These are phyloP conservation scores for Pseudogymnoascus sp. DNA, from an alignment of 2,329 filamentous ascomycete species.

Conservation along the genomic window DNA sequence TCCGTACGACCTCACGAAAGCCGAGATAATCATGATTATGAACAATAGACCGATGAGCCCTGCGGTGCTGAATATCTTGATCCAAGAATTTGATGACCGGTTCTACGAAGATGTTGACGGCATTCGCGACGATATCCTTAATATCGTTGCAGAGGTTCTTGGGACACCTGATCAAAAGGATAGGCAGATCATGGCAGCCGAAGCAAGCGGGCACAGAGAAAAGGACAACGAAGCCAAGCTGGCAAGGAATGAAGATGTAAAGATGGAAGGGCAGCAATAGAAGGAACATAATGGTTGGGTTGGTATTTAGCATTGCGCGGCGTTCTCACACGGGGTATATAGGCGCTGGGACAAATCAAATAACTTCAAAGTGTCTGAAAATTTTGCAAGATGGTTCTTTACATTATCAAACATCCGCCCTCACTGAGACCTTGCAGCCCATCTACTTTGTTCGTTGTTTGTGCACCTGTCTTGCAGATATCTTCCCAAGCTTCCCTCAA, in stretches of 20 bases:
- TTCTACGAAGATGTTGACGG: slow-evolving; percentile 45
- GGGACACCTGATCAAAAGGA: slow-evolving; percentile 33
- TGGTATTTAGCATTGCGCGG: slow-evolving; percentile 4
- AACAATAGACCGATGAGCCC: slow-evolving; percentile 54
- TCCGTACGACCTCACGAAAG: slow-evolving; percentile 55
- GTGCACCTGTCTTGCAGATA: slow-evolving; percentile 48
- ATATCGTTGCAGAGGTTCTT: slow-evolving; percentile 48
- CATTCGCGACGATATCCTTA: slow-evolving; percentile 46
- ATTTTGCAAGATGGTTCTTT: slow-evolving; percentile 17
- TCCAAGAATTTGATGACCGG: slow-evolving; percentile 57
- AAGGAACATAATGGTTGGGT: background rate
- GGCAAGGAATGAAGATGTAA: slow-evolving; percentile 16
- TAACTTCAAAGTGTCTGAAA: background rate
- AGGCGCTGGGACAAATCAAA: background rate
- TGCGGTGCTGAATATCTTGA: slow-evolving; percentile 51
- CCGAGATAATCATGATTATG: slow-evolving; percentile 60
- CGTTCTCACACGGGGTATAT: background rate
- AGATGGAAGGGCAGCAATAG: slow-evolving; percentile 8
- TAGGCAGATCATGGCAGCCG: slow-evolving; percentile 24
- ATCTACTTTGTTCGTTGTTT: slow-evolving; percentile 35
- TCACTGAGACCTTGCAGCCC: slow-evolving; percentile 40
- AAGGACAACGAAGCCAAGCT: slow-evolving; percentile 12
- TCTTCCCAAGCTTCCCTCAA: slow-evolving; percentile 51
- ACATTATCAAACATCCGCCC: slow-evolving; percentile 46
- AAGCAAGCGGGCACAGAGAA: slow-evolving; percentile 14